Base-by-base conservation (phyloP, 192 early-diverging fungal genomes). In the Coemansia sp. region DNA sequence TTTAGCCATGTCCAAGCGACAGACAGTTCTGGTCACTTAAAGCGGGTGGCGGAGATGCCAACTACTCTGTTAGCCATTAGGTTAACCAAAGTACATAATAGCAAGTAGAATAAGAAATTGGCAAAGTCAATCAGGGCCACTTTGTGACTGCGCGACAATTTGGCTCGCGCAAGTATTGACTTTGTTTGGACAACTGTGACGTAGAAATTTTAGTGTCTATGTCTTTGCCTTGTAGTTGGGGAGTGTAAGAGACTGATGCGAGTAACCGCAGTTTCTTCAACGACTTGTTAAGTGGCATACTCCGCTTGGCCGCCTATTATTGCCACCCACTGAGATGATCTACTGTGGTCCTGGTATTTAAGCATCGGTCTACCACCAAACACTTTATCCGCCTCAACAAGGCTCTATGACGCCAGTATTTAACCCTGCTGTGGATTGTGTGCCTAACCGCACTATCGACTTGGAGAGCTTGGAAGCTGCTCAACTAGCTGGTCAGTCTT, bases 131-230 rank as follows among this genome's bases (percentile, higher is more conserved):
- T 1, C 23, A 13, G 30, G 33, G 33, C 5, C 28, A 17, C 33
- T 28, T 19, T 10, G 61, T 69, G 17, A 40, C 35, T 13, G 68
- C 68, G 5, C 32, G 47, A 5, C 8, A 71, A 9, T 67, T 71
- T 23, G 76, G 76, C 11, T 78, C 76, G 59, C 76, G 67, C 21
- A 4, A 37, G 3, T 78, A 78, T 13, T 55, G 63, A 21, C 28
- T 78, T 14, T 60, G 67, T 50, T 68, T 21, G 0, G 60, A 67
- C n/a, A 35, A 30, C 21, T 70, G 67, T 63, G 76, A 78, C 37
- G 62, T 80, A 55, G 69, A 80, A 42, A 52, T 65, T 26, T 9
- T 38, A 4, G 35, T 61, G 21, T 40, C 59, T 5, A 19, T 61
- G 59, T n/a, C 16, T 6, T 16, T 14, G 28, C 43, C 40, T 17